Evolutionary conservation across 768 basidiomycete genomes (phyloP), one percentile per base, ranked within the genome.

Genomic region (Pulveroboletus frians): DNA sequence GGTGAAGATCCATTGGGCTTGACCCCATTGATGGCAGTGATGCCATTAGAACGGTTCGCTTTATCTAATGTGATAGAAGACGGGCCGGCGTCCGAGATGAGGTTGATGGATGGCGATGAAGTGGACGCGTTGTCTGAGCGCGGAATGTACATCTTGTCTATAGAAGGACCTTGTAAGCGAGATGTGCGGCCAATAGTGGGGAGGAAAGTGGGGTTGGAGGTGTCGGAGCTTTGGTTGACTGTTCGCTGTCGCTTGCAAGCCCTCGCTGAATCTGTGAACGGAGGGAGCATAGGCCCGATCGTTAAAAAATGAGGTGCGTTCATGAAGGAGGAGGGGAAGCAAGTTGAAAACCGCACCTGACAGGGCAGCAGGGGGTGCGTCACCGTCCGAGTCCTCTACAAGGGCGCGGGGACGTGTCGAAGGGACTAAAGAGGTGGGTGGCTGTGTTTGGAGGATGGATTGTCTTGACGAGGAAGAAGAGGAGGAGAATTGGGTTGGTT

Each of bases 171-270:
- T 52, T 66, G 55, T 53, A 60, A 52, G 59, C 44, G 47, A 43
- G 60, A 54, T 46, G 47, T 52, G 49, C 57, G 51, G 53, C 62
- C 55, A 30, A 54, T 34, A 38, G 55, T 34, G 39, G 61, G 49
- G 43, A 58, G 57, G 46, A 61, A 60, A 51, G 63, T 57, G 37
- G 69, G 63, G 68, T 65, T 69, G 54, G 60, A 64, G 53, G 62
- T 51, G 59, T 61, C 51, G 66, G 63, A 63, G 61, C 55, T 50
- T 65, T 62, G 56, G 57, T 60, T 73, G 60, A 76, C 74, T 62
- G 77, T 72, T 69, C 85, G 77, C 73, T 83, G 83, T 75, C 85
- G 77, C 75, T 87, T 87, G 70, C 77, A 76, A 57, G 81, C 80
- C 67, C 83, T 73, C 47, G 74, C 54, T 54, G 69, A 69, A 68